Evolutionary conservation across 371 early-diverging fungal species (phyloP).

Genomic region (Sanchytrium tribonematis): DNA sequence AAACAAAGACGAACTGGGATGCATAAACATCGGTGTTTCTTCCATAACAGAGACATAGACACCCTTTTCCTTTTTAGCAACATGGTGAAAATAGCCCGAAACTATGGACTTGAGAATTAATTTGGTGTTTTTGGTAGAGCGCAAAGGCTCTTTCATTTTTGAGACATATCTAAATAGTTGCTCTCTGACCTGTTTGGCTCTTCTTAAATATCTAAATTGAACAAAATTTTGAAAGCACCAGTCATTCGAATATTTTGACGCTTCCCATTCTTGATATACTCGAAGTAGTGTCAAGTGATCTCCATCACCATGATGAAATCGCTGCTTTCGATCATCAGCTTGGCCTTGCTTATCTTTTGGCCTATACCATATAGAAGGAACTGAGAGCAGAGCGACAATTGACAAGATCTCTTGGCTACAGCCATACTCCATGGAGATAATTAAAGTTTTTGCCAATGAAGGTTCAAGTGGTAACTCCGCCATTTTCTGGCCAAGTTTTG

Average conservation of each 20-base stretch:
- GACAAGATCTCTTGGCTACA: conserved; percentile 72
- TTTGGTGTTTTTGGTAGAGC: conserved; percentile 34
- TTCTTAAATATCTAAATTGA: conserved; percentile 60
- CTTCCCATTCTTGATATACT: conserved; percentile 85
- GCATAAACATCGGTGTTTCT: conserved; percentile 63
- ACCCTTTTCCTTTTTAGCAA: conserved; percentile 39
- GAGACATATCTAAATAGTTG: conserved; percentile 73
- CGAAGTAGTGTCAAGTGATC: conserved; percentile 71
- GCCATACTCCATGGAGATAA: conserved; percentile 61
- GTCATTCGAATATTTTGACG: conserved; percentile 60
- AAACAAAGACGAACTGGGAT: conserved; percentile 75
- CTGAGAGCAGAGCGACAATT: conserved; percentile 64
- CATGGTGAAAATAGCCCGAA: conserved; percentile 80
- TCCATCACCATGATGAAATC: conserved; percentile 50
- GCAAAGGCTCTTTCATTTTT: conserved; percentile 58
- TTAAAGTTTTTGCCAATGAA: conserved; percentile 64
- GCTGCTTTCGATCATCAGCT: conserved; percentile 73
- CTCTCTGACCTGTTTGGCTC: conserved; percentile 74
- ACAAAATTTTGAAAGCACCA: conserved; percentile 92
- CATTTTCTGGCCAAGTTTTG: conserved; percentile 88
- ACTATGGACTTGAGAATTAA: conserved; percentile 60
- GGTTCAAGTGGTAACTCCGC: conserved; percentile 96
- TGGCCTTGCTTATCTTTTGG: conserved; percentile 79
- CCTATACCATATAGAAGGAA: conserved; percentile 66
- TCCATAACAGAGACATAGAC: conserved; percentile 71